These are phyloP conservation scores for Dionaea muscipula DNA, from an alignment of 179 eudicot species.

Conservation along the genomic window DNA sequence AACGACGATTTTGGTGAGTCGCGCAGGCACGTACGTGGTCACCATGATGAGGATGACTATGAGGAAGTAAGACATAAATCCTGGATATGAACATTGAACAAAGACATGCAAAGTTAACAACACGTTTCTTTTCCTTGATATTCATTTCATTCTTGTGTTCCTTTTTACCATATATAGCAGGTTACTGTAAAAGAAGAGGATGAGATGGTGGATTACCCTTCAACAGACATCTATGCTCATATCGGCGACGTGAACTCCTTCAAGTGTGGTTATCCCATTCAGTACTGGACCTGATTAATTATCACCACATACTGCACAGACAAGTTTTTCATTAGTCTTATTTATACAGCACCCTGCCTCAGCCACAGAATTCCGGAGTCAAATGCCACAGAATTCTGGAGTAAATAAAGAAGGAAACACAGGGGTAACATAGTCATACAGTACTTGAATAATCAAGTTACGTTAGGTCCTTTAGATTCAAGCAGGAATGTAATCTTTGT, in stretches of 20 bases:
- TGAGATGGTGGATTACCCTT: conserved; percentile 37
- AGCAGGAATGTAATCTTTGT: not conserved
- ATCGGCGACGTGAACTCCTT: conserved; percentile 66
- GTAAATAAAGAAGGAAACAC: not conserved
- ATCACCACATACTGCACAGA: not conserved
- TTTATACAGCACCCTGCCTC: not conserved
- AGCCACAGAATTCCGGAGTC: not conserved
- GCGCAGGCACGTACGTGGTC: conserved; percentile 28
- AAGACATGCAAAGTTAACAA: no score
- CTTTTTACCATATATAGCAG: no score
- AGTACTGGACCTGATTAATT: conserved; percentile 46
- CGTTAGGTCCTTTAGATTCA: not conserved
- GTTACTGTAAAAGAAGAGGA: conserved; percentile 45
- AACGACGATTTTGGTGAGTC: conserved; percentile 60
- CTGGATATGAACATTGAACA: no score
- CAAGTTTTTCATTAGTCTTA: no score
- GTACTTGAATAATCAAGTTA: no score
- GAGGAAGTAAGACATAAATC: conserved; percentile 32
- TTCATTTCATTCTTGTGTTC: not conserved
- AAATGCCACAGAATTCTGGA: not conserved
- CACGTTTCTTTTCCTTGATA: not conserved
- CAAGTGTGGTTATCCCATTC: conserved; percentile 59
- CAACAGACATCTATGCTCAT: conserved; percentile 54
- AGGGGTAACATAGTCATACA: not conserved
- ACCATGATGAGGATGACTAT: conserved; percentile 56